Evolutionary conservation across 371 early-diverging fungal species (phyloP).

Genomic region (Agmasoma carcini): DNA sequence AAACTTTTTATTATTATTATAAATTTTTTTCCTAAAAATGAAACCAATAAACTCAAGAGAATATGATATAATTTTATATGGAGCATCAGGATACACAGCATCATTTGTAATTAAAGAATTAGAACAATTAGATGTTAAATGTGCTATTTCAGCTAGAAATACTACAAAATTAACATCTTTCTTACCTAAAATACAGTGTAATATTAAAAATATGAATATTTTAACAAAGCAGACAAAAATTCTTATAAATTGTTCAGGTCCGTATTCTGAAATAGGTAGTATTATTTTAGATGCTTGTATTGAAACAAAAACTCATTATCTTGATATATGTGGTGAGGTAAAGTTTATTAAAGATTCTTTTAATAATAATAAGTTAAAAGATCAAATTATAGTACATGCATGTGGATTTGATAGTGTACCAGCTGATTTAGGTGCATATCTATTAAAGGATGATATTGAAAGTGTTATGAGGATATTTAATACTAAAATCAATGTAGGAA

Average conservation of each 20-base stretch:
- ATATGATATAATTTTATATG: slow-evolving; percentile 62
- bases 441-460: slow-evolving; percentile 14
- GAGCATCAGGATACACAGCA: slow-evolving; percentile 73
- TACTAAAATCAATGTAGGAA: slow-evolving; percentile 46
- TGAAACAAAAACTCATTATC: slow-evolving; percentile 64
- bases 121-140: slow-evolving; percentile 42
- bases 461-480: slow-evolving; percentile 50
- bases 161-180: slow-evolving; percentile 51
- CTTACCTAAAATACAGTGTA: slow-evolving; percentile 58
- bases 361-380: slow-evolving; percentile 59
- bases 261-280: slow-evolving; percentile 62
- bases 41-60: slow-evolving; percentile 28
- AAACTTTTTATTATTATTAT: not conserved
- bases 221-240: slow-evolving; percentile 60
- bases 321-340: slow-evolving; percentile 74
- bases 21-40: slow-evolving; percentile 4
- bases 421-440: slow-evolving; percentile 58
- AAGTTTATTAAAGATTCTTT: slow-evolving; percentile 60
- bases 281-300: slow-evolving; percentile 68
- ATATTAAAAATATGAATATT: slow-evolving; percentile 56
- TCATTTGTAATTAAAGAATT: slow-evolving; percentile 60
- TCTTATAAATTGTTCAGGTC: slow-evolving; percentile 68
- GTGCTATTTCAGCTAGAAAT: slow-evolving; percentile 63
- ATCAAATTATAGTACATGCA: slow-evolving; percentile 60
- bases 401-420: slow-evolving; percentile 81